Evolutionary conservation across 2,329 filamentous ascomycete genomes (phyloP).

Genomic region (Alternaria arborescens): DNA sequence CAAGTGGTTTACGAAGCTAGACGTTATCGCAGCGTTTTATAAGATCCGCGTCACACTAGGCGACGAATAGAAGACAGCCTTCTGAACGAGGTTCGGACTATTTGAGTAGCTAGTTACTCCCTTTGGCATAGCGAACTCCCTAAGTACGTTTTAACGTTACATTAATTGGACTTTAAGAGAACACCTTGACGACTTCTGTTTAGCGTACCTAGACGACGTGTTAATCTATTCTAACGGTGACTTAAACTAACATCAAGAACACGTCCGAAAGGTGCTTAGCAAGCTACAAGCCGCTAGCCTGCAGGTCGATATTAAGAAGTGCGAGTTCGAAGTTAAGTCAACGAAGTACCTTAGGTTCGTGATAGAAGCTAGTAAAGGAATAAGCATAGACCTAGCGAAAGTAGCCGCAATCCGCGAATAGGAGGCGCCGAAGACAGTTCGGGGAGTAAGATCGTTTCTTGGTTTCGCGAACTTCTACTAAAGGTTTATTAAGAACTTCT

Average conservation of each 20-base stretch:
- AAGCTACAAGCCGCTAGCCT: too few relatives aligned
- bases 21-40: background rate
- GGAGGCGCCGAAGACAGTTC: too few relatives aligned
- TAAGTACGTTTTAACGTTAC: conserved; percentile 21
- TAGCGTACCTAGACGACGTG: conserved; percentile 36
- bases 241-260: background rate
- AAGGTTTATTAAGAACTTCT: too few relatives aligned
- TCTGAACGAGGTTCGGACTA: conserved; percentile 42
- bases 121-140: conserved; percentile 26
- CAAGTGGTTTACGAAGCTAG: conserved; percentile 9
- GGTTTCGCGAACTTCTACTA: too few relatives aligned
- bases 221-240: conserved; percentile 26
- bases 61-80: conserved; percentile 45
- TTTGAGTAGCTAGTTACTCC: conserved; percentile 48
- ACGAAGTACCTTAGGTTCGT: too few relatives aligned
- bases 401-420: too few relatives aligned
- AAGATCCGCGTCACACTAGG: conserved; percentile 6
- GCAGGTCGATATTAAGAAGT: too few relatives aligned
- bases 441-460: too few relatives aligned
- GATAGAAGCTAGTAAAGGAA: too few relatives aligned
- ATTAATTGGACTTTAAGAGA: conserved; percentile 35
- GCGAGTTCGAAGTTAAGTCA: too few relatives aligned
- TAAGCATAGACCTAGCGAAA: too few relatives aligned
- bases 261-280: too few relatives aligned
- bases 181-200: conserved; percentile 30